Base-by-base conservation (phyloP, 352 stramenopile genomes). In the Globisporangium okanoganense region DNA sequence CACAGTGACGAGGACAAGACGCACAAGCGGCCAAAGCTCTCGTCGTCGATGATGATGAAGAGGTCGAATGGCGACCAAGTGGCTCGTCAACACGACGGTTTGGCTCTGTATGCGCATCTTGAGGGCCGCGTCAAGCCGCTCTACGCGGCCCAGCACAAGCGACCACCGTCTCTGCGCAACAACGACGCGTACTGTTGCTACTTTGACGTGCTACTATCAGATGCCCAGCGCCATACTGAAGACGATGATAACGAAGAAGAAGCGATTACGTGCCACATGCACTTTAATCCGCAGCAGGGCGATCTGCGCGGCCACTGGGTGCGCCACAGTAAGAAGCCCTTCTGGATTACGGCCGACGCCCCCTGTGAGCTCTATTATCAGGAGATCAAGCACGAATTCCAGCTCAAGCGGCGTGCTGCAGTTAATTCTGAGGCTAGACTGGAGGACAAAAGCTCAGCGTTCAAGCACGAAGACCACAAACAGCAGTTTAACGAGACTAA, bases 171-270 rank as follows among this genome's bases (percentile, higher is more conserved):
- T 55, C 36, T 48, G 12, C 45, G 43, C 10, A 55, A 54, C 13
- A 38, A 41, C 9, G 62, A 58, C 18, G 57, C 76, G 25, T 83
- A 78, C 67, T 86, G 70, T 53, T 85, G 75, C 56, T 55, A 69
- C 20, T 85, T 90, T 52, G 64, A 79, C 13, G 65, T 81, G 1
- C 33, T 56, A 1, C 61, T n/a, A n/a, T n/a, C 52, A 33, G 20
- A 56, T 9, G 16, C 67, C 22, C 76, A 76, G 36, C 16, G 16
- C 16, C 38, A 7, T 20, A 22, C 4, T n/a, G 61, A 69, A 7
- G 43, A 64, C 7, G 56, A 69, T 20, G 75, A 82, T 40, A 50
- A 73, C 6, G 79, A 85, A 57, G 64, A 71, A 49, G 69, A 84
- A 24, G 72, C 71, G 0, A 52, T 85, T 0, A 62, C 69, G 12